Percentiles rank a stretch among this genome's conserved stretches.
phyloP scores from a whole-genome alignment of 208 protist genomes.

The Crithidia acanthocephali region DNA sequence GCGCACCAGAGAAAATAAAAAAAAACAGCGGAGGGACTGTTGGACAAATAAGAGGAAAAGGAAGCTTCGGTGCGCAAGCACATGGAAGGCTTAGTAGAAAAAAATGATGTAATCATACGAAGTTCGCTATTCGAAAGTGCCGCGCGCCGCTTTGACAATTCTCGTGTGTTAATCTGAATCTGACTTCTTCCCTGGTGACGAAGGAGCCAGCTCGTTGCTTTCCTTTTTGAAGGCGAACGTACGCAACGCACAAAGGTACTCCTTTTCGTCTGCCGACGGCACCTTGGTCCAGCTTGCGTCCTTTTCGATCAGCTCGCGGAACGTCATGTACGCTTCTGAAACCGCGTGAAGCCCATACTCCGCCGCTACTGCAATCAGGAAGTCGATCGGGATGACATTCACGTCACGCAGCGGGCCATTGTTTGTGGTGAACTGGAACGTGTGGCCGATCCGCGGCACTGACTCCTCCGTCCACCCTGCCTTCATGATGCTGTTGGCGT shows the following conservation, averaged over 20 bases:
- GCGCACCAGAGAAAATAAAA: neutral
- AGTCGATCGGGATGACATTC: conserved; percentile 85
- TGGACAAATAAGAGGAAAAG: too few relatives aligned
- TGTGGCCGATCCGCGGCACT: conserved; percentile 72
- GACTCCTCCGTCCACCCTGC: conserved; percentile 67
- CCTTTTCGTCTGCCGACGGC: conserved; percentile 75
- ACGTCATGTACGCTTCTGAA: conserved; percentile 73
- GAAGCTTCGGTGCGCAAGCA: too few relatives aligned
- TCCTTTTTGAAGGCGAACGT: conserved; percentile 86
- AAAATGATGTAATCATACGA: neutral
- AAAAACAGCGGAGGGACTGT: neutral
- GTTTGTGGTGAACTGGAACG: conserved; percentile 62
- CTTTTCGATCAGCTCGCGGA: conserved; percentile 74
- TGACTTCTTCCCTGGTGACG: conserved; percentile 27
- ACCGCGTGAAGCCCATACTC: conserved; percentile 73
- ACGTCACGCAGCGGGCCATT: conserved; percentile 48
- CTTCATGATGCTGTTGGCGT: conserved; percentile 64
- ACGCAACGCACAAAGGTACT: conserved; percentile 70
- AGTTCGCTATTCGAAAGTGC: neutral
- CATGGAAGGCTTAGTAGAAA: too few relatives aligned
- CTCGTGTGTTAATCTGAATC: conserved; percentile 7
- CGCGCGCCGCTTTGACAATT: neutral
- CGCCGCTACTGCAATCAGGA: conserved; percentile 69
- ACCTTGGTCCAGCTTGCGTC: conserved; percentile 77
- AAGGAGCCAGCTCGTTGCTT: conserved; percentile 41